These are phyloP conservation scores for Globisporangium abappressorium DNA, from an alignment of 352 stramenopile species.

Conservation along the genomic window DNA sequence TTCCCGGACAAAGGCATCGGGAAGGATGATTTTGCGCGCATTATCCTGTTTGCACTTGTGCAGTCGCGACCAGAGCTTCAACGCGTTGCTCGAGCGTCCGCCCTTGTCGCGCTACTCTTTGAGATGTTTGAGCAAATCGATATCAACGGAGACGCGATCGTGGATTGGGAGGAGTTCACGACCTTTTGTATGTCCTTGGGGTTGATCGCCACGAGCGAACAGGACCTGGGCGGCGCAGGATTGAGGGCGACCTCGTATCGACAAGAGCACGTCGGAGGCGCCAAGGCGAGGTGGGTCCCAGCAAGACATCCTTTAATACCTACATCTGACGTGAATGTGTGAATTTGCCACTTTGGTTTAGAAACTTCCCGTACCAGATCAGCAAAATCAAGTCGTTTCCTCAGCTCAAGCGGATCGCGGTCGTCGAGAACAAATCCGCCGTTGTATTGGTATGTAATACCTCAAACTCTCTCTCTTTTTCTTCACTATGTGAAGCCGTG, in stretches of 20 bases:
- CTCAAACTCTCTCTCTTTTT: background rate
- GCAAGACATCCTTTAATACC: too few species aligned
- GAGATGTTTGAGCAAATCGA: constrained; percentile 85
- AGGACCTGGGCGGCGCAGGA: constrained; percentile 11
- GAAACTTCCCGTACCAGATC: constrained; percentile 68
- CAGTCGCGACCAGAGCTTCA: constrained; percentile 38
- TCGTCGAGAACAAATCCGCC: constrained; percentile 61
- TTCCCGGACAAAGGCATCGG: constrained; percentile 38
- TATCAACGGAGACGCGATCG: constrained; percentile 71
- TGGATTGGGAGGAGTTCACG: constrained; percentile 88
- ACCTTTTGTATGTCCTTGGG: constrained; percentile 73
- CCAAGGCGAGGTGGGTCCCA: constrained; percentile 6
- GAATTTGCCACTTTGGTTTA: constrained; percentile 15
- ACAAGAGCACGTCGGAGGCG: constrained; percentile 13
- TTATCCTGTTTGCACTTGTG: constrained; percentile 50
- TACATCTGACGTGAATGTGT: background rate
- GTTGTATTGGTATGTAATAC: constrained; percentile 38
- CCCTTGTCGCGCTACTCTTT: constrained; percentile 47
- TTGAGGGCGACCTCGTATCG: constrained; percentile 16
- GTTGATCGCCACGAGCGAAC: constrained; percentile 43
- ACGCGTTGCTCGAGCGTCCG: constrained; percentile 25
- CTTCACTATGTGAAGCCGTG: background rate
- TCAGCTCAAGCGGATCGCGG: constrained; percentile 45
- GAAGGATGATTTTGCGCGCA: constrained; percentile 50
- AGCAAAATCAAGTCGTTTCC: constrained; percentile 44